These are phyloP conservation scores for Yamadazyma atmosphaerica DNA, from an alignment of 1,139 yeast genomes.

Conservation along the genomic window DNA sequence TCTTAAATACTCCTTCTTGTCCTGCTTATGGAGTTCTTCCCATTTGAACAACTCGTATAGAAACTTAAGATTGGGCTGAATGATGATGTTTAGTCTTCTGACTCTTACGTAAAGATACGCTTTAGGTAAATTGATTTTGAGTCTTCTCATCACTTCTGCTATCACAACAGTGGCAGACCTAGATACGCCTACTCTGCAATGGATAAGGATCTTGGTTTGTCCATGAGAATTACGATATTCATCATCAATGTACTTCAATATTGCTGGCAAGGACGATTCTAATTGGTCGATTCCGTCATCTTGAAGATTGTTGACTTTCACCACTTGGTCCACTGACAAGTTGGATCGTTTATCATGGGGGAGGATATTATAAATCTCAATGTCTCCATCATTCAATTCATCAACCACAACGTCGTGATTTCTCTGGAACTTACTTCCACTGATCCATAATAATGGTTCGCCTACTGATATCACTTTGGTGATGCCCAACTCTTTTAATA, in stretches of 20 bases:
- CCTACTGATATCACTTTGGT: constrained; percentile 84
- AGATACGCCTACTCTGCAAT: constrained; percentile 53
- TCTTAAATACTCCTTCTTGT: constrained; percentile 34
- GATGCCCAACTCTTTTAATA: constrained; percentile 68
- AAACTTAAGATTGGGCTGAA: constrained; percentile 49
- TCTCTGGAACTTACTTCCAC: constrained; percentile 29
- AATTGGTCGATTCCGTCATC: constrained; percentile 52
- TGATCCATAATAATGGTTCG: constrained; percentile 68
- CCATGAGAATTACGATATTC: constrained; percentile 29
- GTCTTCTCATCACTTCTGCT: constrained; percentile 48
- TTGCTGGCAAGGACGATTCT: constrained; percentile 32
- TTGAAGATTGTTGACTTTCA: constrained; percentile 47
- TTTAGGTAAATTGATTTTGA: constrained; percentile 35
- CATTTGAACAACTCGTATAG: constrained; percentile 52
- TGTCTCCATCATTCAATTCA: constrained; percentile 29
- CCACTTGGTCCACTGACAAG: constrained; percentile 29
- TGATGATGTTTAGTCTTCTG: constrained; percentile 46
- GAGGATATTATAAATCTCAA: constrained; percentile 31
- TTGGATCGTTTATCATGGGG: constrained; percentile 15
- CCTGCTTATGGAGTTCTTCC: constrained; percentile 38
- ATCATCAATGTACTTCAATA: constrained; percentile 37
- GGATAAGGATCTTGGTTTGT: constrained; percentile 39
- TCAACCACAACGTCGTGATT: constrained; percentile 26
- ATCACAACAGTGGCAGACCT: constrained; percentile 51
- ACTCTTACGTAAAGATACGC: constrained; percentile 50